phyloP scores from a whole-genome alignment of 2,329 filamentous ascomycete species.

The Microdochium nivale region DNA sequence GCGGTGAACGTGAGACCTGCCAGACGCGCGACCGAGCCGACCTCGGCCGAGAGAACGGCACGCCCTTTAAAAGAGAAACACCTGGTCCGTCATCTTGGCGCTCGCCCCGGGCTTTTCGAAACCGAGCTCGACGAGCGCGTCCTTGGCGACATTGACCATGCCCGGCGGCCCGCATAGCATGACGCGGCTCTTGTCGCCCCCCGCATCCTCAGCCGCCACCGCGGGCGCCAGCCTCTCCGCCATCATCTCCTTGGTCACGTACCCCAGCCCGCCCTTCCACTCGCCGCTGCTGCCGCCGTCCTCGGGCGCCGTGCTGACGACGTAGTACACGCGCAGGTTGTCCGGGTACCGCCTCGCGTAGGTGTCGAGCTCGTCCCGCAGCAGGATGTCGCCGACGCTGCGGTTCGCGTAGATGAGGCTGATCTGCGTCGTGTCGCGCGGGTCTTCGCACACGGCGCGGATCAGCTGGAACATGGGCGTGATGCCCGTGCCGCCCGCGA shows the following conservation, averaged over 20 bases:
- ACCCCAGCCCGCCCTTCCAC: constrained; percentile 41
- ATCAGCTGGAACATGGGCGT: constrained; percentile 55
- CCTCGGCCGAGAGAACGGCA: too few relatives aligned
- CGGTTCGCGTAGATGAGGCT: constrained; percentile 29
- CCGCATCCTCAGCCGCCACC: background rate
- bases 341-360: constrained; percentile 40
- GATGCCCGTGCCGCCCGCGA: constrained; percentile 44
- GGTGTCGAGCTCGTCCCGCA: constrained; percentile 44
- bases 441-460: constrained; percentile 53
- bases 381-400: constrained; percentile 47
- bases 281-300: constrained; percentile 3
- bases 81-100: constrained; percentile 43
- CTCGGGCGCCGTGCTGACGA: constrained; percentile 38
- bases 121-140: constrained; percentile 35
- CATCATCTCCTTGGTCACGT: constrained; percentile 42
- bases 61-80: constrained; percentile 32
- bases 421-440: constrained; percentile 46
- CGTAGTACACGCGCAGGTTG: constrained; percentile 47
- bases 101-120: constrained; percentile 40
- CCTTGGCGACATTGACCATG: constrained; percentile 50
- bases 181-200: constrained; percentile 35
- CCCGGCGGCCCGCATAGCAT: constrained; percentile 53
- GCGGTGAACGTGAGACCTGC: too few relatives aligned
- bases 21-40: too few relatives aligned
- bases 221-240: constrained; percentile 31